A percentile compares a stretch with the other conserved stretches of the same genome.
Evolutionary conservation across 1,284 basidiomycete genomes (phyloP).

Genomic region (Boletus semigastroideus): DNA sequence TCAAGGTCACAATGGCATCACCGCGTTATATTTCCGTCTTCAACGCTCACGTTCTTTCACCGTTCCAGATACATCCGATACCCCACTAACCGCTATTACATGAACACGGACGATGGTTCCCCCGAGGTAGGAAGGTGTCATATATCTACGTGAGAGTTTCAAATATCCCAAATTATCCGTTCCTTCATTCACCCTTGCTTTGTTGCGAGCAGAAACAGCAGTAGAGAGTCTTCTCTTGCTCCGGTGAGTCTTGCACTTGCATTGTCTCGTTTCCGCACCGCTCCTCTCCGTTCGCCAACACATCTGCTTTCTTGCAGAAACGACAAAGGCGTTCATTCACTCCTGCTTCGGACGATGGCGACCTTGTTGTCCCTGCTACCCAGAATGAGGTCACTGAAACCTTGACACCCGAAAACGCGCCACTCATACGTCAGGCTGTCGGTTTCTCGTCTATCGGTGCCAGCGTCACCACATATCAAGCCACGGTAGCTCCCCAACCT

Average conservation of each 20-base stretch:
- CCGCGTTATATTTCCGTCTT: no score
- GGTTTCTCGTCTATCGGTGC: conserved; percentile 43
- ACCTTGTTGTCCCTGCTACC: conserved; percentile 37
- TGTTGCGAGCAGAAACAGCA: conserved; percentile 49
- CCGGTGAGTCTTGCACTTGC: conserved; percentile 33
- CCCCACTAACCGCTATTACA: background rate
- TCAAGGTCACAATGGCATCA: no score
- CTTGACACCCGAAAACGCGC: conserved; percentile 44
- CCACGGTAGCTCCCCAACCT: conserved; percentile 30
- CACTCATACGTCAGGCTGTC: conserved; percentile 55
- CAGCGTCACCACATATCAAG: conserved; percentile 46
- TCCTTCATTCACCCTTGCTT: conserved; percentile 5
- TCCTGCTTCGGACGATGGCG: conserved; percentile 52
- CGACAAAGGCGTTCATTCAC: conserved; percentile 46
- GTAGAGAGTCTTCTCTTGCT: conserved; percentile 52
- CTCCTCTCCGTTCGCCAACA: background rate
- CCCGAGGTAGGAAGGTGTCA: conserved; percentile 22
- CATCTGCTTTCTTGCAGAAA: conserved; percentile 24
- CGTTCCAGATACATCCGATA: background rate
- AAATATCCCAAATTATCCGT: background rate
- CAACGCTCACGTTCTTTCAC: background rate
- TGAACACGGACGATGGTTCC: conserved; percentile 21
- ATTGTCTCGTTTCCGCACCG: background rate
- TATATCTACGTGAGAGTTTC: conserved; percentile 22
- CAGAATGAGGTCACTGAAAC: conserved; percentile 45